Conservation (phyloP, 192 early-diverging fungal genomes). For the Geosiphon pyriformis region DNA sequence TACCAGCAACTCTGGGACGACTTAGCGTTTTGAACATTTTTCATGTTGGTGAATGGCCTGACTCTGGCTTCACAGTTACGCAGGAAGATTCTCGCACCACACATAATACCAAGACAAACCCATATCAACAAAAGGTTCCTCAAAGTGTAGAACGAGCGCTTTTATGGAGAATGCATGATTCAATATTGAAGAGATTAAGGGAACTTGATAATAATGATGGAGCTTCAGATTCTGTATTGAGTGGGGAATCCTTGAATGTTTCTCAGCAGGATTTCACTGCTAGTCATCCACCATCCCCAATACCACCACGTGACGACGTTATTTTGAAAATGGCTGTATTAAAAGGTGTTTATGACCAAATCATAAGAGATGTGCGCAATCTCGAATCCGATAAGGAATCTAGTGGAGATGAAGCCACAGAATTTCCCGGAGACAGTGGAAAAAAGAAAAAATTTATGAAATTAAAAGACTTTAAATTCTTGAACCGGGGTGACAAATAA, state of each 20-base stretch:
- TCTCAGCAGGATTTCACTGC: constrained; percentile 7
- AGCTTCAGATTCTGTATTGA: constrained; percentile 27
- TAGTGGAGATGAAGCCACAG: constrained; percentile 11
- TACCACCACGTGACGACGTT: constrained; percentile 26
- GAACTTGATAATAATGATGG: constrained; percentile 39
- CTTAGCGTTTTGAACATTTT: constrained; percentile 36
- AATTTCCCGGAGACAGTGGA: constrained; percentile 15
- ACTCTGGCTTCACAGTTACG: constrained; percentile 34
- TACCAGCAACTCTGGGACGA: constrained; percentile 35
- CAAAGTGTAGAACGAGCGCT: constrained; percentile 38
- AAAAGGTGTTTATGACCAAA: constrained; percentile 42
- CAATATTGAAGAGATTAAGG: constrained; percentile 38
- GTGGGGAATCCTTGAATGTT: constrained; percentile 1
- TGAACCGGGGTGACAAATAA: constrained; percentile 13
- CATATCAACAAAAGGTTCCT: constrained; percentile 34
- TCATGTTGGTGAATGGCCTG: constrained; percentile 42
- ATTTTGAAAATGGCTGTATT: constrained; percentile 39
- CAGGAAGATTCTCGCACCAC: constrained; percentile 24
- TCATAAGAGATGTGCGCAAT: constrained; percentile 31
- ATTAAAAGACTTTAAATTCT: constrained; percentile 18
- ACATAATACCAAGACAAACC: constrained; percentile 35
- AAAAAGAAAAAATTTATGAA: constrained; percentile 23
- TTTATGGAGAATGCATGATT: constrained; percentile 43
- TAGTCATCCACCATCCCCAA: constrained; percentile 16
- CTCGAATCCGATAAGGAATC: constrained; percentile 17